These are phyloP conservation scores for Cenococcum geophilum DNA, from an alignment of 495 filamentous ascomycete species.

Conservation along the genomic window DNA sequence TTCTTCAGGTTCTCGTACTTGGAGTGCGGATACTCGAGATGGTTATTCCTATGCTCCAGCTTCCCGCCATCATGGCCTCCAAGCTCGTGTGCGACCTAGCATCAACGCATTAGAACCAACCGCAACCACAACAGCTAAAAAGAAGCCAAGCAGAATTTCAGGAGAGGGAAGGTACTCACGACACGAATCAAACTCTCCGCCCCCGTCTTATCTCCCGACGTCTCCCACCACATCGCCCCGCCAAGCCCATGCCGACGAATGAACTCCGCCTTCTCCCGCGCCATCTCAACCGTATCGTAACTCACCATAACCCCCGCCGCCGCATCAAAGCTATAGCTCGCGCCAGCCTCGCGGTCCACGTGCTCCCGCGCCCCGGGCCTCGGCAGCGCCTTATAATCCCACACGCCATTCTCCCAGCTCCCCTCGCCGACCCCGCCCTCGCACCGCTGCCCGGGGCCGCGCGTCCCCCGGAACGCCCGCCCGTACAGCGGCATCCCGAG, in stretches of 20 bases:
- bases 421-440: conserved; percentile 54
- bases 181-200: conserved; percentile 25
- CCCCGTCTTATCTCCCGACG: conserved; percentile 60
- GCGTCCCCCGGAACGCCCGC: conserved; percentile 65
- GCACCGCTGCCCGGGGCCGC: conserved; percentile 62
- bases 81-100: conserved; percentile 24
- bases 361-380: conserved; percentile 44
- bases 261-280: conserved; percentile 57
- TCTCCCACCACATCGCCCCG: conserved; percentile 91
- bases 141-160: background rate
- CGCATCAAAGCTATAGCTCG: conserved; percentile 66
- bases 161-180: conserved; percentile 11
- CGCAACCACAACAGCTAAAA: background rate
- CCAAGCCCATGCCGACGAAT: conserved; percentile 59
- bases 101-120: background rate
- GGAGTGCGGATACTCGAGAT: conserved; percentile 23
- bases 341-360: conserved; percentile 48
- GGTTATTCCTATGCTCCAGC: conserved; percentile 20
- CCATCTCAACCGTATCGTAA: conserved; percentile 64
- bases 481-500: conserved; percentile 82
- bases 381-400: conserved; percentile 62
- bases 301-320: conserved; percentile 56
- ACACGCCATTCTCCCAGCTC: conserved; percentile 69
- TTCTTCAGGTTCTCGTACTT: conserved; percentile 26
- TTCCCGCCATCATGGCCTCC: conserved; percentile 13